A percentile compares a stretch with the other conserved stretches of the same genome.
Conservation (phyloP, 208 protist species). For the Tritrichomonas musculus region DNA sequence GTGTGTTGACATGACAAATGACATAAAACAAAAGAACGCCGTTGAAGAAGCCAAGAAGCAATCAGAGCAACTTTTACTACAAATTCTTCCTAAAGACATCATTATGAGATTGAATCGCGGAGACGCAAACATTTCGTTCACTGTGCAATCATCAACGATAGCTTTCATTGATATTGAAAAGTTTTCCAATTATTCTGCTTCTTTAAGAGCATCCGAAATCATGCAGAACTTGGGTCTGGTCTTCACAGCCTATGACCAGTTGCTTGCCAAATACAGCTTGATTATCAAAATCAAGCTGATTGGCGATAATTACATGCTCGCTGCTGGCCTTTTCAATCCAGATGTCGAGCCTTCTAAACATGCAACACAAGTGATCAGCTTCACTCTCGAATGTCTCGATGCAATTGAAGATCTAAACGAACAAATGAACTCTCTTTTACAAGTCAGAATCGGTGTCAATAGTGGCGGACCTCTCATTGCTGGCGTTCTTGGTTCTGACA, state of each 20-base stretch:
- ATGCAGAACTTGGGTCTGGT: not conserved
- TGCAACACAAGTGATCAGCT: not conserved
- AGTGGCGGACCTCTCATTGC: not conserved
- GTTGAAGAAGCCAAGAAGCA: conserved; percentile 30
- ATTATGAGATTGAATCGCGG: conserved; percentile 10
- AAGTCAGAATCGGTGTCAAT: conserved; percentile 15
- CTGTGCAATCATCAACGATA: not conserved
- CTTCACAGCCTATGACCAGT: conserved; percentile 5
- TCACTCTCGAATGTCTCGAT: not conserved
- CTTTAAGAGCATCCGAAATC: not conserved
- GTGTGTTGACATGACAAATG: conserved; percentile 17
- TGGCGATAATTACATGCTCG: conserved; percentile 23
- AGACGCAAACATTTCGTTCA: not conserved
- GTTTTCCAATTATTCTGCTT: not conserved
- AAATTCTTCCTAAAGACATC: conserved; percentile 21
- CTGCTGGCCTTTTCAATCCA: not conserved
- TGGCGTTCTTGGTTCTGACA: conserved; percentile 15
- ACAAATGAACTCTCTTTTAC: not conserved
- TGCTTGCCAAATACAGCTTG: not conserved
- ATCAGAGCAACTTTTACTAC: not conserved
- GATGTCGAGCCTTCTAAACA: not conserved
- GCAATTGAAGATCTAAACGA: conserved; percentile 22
- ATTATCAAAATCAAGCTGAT: conserved; percentile 5
- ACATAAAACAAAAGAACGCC: not conserved
- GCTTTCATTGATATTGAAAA: conserved; percentile 21